Evolutionary conservation across 1,139 yeast species (phyloP), one percentile per base, ranked within the genome.

Genomic region (Kurtzmaniella quercitrusa): DNA sequence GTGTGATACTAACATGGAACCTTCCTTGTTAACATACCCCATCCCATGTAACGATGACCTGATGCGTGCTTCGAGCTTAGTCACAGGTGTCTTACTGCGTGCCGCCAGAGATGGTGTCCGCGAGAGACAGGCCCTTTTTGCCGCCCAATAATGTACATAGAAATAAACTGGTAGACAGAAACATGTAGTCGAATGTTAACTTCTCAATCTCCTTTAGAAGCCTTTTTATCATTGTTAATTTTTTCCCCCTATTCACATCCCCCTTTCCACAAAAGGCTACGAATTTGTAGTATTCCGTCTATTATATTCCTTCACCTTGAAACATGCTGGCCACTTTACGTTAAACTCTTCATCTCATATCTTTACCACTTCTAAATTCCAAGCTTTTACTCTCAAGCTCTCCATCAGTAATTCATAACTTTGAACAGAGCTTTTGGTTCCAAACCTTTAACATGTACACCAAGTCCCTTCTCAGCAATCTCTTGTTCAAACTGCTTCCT

Each of bases 11-110:
- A 93, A 93, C 62, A 82, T 85, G 64, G 97, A 93, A 59, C 95
- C 98, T 16, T 78, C 88, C 7, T 67, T 85, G 52, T 85, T 93
- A 44, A 88, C 96, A 2, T 93, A 93, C 62, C 95, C 98, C 40
- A 87, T 93, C 52, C 98, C 98, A 20, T 95, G 95, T 49, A 93
- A 93, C 58, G 98, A 93, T 62, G 98, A 91, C 60, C 84, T 95
- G n/a, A 68, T 81, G 46, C 78, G 98, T 60, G 79, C 95, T 12
- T 80, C 85, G 3, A 84, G 86, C 50, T 70, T 93, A 54, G 76
- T 93, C 56, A 70, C 81, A 43, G 97, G 98, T 47, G 82, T 91
- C 16, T 72, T 93, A 51, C 83, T 95, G 18, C 82, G 77, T 57
- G 89, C 98, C 15, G 98, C 95, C 20, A 82, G 85, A 59, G 74